A percentile compares a stretch with the other conserved stretches of the same genome.
phyloP scores from a whole-genome alignment of 139 green algal genomes.

The Eudorina sp. region DNA sequence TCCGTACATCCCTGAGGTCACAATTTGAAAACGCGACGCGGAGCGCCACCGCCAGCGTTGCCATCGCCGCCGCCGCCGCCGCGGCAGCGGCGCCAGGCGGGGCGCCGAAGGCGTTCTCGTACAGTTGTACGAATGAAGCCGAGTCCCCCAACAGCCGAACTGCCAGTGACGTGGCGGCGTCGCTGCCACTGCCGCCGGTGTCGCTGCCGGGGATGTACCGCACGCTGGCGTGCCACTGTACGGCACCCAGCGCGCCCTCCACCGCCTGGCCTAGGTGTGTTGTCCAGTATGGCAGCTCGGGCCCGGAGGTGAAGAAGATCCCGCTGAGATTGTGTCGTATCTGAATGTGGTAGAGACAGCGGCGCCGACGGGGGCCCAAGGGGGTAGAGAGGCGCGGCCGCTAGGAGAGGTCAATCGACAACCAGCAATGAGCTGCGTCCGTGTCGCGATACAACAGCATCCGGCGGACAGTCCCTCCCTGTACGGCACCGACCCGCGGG shows the following conservation, averaged over 20 bases:
- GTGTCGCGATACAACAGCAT: too few relatives aligned
- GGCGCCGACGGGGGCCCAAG: neutral
- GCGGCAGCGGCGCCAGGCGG: neutral
- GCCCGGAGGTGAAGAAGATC: neutral
- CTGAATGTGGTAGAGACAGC: neutral
- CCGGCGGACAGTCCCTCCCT: neutral
- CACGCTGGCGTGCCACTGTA: conserved; percentile 11
- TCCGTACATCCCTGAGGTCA: neutral
- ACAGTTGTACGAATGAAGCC: neutral
- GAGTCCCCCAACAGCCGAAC: neutral
- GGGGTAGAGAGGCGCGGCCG: neutral
- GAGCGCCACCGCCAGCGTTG: neutral
- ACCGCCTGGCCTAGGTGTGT: neutral
- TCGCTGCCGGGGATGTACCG: neutral
- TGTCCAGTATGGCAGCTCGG: neutral
- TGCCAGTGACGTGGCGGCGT: neutral
- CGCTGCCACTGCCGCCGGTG: neutral
- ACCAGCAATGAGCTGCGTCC: neutral
- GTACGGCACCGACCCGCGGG: neutral
- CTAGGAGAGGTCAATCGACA: neutral
- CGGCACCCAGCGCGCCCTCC: conserved; percentile 1
- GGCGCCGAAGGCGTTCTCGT: neutral
- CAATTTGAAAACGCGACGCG: neutral
- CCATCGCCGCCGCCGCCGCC: neutral
- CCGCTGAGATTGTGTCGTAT: neutral